phyloP scores from a whole-genome alignment of 2,329 filamentous ascomycete genomes.

The Myriosclerotinia curreyana region DNA sequence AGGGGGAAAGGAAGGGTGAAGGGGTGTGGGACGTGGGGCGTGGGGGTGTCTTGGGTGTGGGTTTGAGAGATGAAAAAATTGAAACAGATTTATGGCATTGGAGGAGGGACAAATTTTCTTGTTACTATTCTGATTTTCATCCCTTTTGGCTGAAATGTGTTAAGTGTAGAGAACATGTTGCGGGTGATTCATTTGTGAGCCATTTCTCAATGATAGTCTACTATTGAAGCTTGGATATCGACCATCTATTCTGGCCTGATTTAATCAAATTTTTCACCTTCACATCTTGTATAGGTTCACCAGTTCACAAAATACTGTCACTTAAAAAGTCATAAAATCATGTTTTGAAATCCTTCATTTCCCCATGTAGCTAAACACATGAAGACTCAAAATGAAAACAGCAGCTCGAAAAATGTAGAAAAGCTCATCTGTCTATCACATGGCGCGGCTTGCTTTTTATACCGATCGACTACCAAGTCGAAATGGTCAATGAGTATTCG shows the following conservation, averaged over 20 bases:
- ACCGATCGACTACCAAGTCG: conserved; percentile 28
- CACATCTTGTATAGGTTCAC: not conserved
- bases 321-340: conserved; percentile 11
- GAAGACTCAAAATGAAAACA: conserved; percentile 31
- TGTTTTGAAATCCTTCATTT: conserved; percentile 34
- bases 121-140: too few species aligned
- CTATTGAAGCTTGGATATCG: rapidly evolving
- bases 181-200: too few species aligned
- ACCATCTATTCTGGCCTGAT: not conserved
- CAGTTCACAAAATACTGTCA: not conserved
- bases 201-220: not conserved
- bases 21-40: not conserved
- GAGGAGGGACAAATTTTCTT: too few species aligned
- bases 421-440: conserved; percentile 31
- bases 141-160: not conserved
- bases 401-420: conserved; percentile 30
- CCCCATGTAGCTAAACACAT: conserved; percentile 38
- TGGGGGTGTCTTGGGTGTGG: not conserved
- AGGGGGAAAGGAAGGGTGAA: too few species aligned
- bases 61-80: not conserved
- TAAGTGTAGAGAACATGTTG: not conserved
- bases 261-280: not conserved
- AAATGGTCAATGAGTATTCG: conserved; percentile 29
- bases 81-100: not conserved
- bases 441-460: conserved; percentile 34